Evolutionary conservation across 768 basidiomycete species (phyloP).

Genomic region (Chlorophyllum brunneum): DNA sequence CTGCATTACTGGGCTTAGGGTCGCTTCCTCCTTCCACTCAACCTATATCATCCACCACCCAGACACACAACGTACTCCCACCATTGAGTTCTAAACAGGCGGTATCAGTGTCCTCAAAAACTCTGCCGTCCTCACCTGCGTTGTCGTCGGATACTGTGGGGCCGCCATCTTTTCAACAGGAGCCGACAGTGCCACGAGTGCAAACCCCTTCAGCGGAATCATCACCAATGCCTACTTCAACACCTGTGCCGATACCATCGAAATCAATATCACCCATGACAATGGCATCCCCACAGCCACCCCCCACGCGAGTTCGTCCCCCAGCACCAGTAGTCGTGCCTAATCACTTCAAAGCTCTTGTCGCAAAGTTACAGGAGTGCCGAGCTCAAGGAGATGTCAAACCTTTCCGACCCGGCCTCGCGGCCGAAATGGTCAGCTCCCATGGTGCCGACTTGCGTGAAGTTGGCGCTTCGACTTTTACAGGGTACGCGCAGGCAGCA

Average conservation of each 20-base stretch:
- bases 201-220: no score
- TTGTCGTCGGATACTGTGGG: background rate
- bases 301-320: background rate
- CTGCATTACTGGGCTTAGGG: background rate
- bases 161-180: no score
- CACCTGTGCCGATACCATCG: background rate
- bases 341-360: slow-evolving; percentile 27
- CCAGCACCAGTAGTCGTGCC: background rate
- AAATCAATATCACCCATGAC: background rate
- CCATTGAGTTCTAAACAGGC: background rate
- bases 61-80: background rate
- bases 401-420: slow-evolving; percentile 32
- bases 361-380: slow-evolving; percentile 26
- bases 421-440: slow-evolving; percentile 25
- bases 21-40: background rate
- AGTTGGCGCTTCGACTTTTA: slow-evolving; percentile 31
- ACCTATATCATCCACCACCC: background rate
- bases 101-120: background rate
- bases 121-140: background rate
- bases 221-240: no score
- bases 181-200: background rate
- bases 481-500: slow-evolving; percentile 31
- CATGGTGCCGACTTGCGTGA: background rate
- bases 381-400: slow-evolving; percentile 23
- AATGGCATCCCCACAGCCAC: background rate